Conservation (phyloP, 495 filamentous ascomycete genomes). For the Xylaria acuta region DNA sequence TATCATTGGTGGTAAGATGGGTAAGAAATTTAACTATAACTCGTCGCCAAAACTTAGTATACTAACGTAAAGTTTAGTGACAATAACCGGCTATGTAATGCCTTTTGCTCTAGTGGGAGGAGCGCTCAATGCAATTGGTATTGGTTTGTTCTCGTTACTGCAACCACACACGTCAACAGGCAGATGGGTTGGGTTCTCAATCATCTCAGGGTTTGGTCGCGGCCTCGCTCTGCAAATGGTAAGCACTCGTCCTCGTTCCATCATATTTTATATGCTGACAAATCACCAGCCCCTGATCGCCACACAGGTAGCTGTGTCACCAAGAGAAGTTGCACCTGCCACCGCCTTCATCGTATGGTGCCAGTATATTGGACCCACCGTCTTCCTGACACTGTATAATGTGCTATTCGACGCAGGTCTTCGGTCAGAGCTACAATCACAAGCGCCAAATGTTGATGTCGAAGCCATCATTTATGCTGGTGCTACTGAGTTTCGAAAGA, state of each 20-base stretch:
- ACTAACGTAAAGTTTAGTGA: too few species aligned
- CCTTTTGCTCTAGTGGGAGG: background rate
- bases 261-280: background rate
- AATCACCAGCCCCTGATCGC: too few species aligned
- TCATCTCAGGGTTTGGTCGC: background rate
- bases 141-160: background rate
- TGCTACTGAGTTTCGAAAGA: slow-evolving; percentile 50
- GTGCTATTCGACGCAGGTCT: slow-evolving; percentile 51
- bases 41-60: too few species aligned
- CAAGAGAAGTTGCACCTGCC: slow-evolving; percentile 46
- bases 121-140: background rate
- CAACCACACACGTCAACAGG: background rate
- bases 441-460: slow-evolving; percentile 45
- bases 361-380: slow-evolving; percentile 55
- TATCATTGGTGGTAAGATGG: too few species aligned
- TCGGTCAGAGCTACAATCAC: slow-evolving; percentile 31
- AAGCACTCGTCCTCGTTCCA: too few species aligned
- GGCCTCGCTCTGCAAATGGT: background rate
- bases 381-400: slow-evolving; percentile 51
- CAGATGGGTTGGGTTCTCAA: background rate
- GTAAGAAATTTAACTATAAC: background rate
- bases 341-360: slow-evolving; percentile 56
- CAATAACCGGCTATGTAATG: background rate
- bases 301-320: too few species aligned
- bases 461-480: slow-evolving; percentile 42